Conservation (phyloP, 768 basidiomycete species). For the Tylopilus vinaceipallidus region DNA sequence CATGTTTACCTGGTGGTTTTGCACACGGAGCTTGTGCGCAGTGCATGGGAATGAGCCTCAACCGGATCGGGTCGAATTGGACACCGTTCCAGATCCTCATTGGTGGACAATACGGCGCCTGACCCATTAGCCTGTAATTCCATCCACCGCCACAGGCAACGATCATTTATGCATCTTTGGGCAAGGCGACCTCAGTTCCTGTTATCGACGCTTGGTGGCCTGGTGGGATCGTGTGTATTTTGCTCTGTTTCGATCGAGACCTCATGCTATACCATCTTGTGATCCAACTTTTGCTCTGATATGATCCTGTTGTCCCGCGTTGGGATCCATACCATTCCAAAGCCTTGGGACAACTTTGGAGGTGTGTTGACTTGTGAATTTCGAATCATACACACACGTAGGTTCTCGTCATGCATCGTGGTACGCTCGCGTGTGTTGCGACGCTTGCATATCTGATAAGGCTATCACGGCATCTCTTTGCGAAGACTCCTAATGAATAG, state of each 20-base stretch:
- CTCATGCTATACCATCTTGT: not conserved
- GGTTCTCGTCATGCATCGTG: not conserved
- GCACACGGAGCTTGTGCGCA: not conserved
- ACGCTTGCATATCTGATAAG: not conserved
- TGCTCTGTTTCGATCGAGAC: not conserved
- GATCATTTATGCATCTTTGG: not conserved
- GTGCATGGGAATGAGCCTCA: conserved; percentile 22
- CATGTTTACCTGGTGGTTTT: conserved; percentile 13
- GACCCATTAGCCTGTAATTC: not conserved
- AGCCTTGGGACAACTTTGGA: not conserved
- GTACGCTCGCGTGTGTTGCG: not conserved
- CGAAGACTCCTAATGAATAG: not conserved
- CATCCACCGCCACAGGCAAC: conserved; percentile 18
- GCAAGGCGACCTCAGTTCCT: conserved; percentile 8
- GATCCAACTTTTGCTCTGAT: too few species aligned
- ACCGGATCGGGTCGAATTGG: conserved; percentile 7
- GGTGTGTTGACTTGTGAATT: not conserved
- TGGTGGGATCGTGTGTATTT: not conserved
- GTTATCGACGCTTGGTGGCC: not conserved
- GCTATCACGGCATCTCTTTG: not conserved
- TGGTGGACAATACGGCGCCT: conserved; percentile 6
- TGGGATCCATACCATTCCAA: not conserved
- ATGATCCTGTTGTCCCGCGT: too few species aligned
- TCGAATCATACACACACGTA: not conserved
- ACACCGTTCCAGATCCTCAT: conserved; percentile 10